A percentile compares a stretch with the other conserved stretches of the same genome.
Evolutionary conservation across 2,329 filamentous ascomycete genomes (phyloP).

Genomic region (Cordyceps tenuipes): DNA sequence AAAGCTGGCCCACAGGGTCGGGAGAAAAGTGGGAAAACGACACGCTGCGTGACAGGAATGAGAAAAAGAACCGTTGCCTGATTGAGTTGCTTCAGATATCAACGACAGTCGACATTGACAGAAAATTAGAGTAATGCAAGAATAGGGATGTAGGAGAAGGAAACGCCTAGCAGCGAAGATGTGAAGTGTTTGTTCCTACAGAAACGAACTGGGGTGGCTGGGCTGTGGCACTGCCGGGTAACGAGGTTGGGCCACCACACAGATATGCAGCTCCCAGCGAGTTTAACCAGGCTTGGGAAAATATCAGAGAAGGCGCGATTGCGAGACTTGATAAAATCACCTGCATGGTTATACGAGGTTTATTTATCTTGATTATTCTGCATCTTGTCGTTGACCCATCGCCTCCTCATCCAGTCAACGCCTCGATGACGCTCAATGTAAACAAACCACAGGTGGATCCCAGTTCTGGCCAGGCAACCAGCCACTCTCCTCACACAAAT

Average conservation of each 20-base stretch:
- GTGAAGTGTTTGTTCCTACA: conserved; percentile 5
- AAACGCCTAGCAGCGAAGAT: not conserved
- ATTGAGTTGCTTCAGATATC: not conserved
- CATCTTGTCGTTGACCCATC: not conserved
- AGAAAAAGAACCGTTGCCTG: not conserved
- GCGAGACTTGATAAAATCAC: not conserved
- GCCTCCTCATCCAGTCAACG: not conserved
- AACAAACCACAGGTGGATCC: conserved; percentile 2
- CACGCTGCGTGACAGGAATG: not conserved
- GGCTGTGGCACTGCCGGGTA: conserved; percentile 6
- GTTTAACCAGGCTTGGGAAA: not conserved
- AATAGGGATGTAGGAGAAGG: not conserved
- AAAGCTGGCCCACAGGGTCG: not conserved
- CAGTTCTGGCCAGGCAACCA: not conserved
- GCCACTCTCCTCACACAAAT: not conserved
- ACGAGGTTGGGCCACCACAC: not conserved
- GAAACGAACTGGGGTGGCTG: conserved; percentile 8
- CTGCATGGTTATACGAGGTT: not conserved
- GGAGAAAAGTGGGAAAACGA: not conserved
- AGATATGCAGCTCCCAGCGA: not conserved
- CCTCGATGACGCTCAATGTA: not conserved
- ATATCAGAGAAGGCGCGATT: not conserved
- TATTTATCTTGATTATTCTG: not conserved
- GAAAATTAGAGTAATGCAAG: not conserved
- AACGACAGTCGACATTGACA: not conserved